Base-by-base conservation (phyloP, 2,329 filamentous ascomycete genomes). In the Ambrosiella beaveri region DNA sequence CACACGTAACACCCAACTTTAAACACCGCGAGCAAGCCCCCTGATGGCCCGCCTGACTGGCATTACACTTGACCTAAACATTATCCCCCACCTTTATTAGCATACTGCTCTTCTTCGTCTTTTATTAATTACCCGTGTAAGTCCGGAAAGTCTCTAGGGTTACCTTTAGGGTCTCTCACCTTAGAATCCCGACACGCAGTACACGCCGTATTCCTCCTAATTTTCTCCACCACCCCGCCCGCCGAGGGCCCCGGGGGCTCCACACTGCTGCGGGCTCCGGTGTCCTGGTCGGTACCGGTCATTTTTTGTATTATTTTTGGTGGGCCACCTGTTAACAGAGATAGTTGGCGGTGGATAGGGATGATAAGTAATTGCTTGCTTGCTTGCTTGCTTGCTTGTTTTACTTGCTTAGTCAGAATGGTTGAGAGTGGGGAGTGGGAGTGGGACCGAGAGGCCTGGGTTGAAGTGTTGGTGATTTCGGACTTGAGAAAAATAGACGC, bases 51-150 rank as follows among this genome's bases (percentile, higher is more conserved):
- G 65, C 64, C 12, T 66, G 62, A 62, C 69, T 72, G 15, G 71
- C 67, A 63, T 71, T 71, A 64, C 73, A 75, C 58, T 72, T 71
- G 35, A 75, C 73, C 72, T 75, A 36, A 64, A 61, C 60, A 27
- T 27, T 27, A 62, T 35, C 44, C 39, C n/a, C 7, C 5, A 9
- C 19, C 3, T 27, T 27, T 36, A 13, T 51, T 35, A 51, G 47
- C 35, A 51, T 47, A 3, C n/a, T 41, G 9, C 2, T 41, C 39
- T n/a, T 41, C 39, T 11, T 2, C 39, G n/a, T 9, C 39, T 4
- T 41, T 41, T 41, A 41, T 9, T n/a, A 9, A 41, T 2, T 11
- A 2, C 39, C n/a, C 39, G 9, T 41, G 40, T 47, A 35, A 38
- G n/a, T 47, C 44, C 11, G 17, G 9, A n/a, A 1, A 40, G 12